A percentile compares a stretch with the other conserved stretches of the same genome.
Conservation (phyloP, 768 basidiomycete species). For the Leccinum sublutescens region DNA sequence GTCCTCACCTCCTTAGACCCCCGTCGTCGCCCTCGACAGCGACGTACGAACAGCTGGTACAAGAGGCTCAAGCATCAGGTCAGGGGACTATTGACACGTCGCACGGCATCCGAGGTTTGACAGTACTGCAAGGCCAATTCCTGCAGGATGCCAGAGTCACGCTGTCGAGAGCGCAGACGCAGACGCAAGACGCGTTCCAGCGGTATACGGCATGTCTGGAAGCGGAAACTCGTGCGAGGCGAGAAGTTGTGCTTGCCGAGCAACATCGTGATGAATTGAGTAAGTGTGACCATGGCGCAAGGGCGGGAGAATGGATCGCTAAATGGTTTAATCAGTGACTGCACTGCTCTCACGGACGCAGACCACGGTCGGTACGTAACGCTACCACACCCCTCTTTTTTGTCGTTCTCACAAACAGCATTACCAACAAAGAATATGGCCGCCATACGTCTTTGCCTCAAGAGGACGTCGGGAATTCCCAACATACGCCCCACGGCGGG, state of each 20-base stretch:
- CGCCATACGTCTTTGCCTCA: constrained; percentile 33
- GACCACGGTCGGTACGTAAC: constrained; percentile 33
- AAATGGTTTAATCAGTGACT: constrained; percentile 29
- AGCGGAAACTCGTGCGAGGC: constrained; percentile 62
- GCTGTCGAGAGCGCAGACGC: constrained; percentile 63
- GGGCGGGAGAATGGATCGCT: constrained; percentile 17
- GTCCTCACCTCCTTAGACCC: constrained; percentile 39
- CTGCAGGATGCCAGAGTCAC: constrained; percentile 60
- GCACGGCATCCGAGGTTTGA: constrained; percentile 7
- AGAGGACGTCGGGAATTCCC: constrained; percentile 31
- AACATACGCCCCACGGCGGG: constrained; percentile 28
- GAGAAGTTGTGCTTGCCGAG: constrained; percentile 61
- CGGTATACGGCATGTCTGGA: constrained; percentile 69
- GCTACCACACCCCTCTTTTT: constrained; percentile 6
- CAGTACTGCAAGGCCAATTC: constrained; percentile 47
- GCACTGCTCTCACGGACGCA: constrained; percentile 36
- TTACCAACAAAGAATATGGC: constrained; percentile 30
- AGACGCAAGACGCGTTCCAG: constrained; percentile 69
- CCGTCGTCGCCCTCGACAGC: constrained; percentile 52
- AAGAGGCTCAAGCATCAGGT: constrained; percentile 63
- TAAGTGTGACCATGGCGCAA: constrained; percentile 23
- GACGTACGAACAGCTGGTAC: constrained; percentile 51
- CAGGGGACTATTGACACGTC: constrained; percentile 25
- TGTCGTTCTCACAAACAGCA: constrained; percentile 18
- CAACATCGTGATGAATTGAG: constrained; percentile 65